Conservation (phyloP, 805 yeast species). For the Candida andamanensis region DNA sequence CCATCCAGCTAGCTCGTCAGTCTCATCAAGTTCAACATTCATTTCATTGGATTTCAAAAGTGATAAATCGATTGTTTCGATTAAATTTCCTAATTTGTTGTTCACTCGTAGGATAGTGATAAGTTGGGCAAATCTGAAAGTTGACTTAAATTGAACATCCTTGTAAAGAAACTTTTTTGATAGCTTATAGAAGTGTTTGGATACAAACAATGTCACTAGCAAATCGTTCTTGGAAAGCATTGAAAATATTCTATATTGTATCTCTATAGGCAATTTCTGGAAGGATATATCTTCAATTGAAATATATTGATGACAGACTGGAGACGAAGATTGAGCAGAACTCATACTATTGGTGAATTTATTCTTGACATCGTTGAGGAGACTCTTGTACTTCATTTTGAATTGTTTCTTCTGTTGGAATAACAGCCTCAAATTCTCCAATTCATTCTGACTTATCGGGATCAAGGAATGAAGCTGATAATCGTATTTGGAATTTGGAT, state of each 20-base stretch:
- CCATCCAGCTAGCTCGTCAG: slow-evolving; percentile 61
- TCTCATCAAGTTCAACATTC: slow-evolving; percentile 16
- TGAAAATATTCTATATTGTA: slow-evolving; percentile 33
- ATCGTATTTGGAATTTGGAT: slow-evolving; percentile 47
- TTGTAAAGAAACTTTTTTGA: slow-evolving; percentile 54
- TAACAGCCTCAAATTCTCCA: slow-evolving; percentile 12
- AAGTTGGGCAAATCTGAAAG: slow-evolving; percentile 78
- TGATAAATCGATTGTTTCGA: slow-evolving; percentile 57
- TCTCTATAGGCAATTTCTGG: slow-evolving; percentile 37
- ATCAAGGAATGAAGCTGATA: slow-evolving; percentile 42
- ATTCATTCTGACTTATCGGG: slow-evolving; percentile 32
- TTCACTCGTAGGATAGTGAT: slow-evolving; percentile 59
- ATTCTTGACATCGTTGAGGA: slow-evolving; percentile 45
- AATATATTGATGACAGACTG: slow-evolving; percentile 8
- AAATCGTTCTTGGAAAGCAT: slow-evolving; percentile 34
- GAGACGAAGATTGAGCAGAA: slow-evolving; percentile 13
- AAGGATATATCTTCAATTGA: neutral
- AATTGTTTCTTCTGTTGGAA: slow-evolving; percentile 12
- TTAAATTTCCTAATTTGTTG: slow-evolving; percentile 50
- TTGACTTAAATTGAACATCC: slow-evolving; percentile 54
- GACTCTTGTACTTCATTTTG: slow-evolving; percentile 45
- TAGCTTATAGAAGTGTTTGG: slow-evolving; percentile 44
- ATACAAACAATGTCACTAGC: slow-evolving; percentile 43
- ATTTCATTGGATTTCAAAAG: slow-evolving; percentile 31
- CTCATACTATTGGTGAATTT: slow-evolving; percentile 33